Conservation (phyloP, 2,329 filamentous ascomycete genomes). For the Claviceps sp. region DNA sequence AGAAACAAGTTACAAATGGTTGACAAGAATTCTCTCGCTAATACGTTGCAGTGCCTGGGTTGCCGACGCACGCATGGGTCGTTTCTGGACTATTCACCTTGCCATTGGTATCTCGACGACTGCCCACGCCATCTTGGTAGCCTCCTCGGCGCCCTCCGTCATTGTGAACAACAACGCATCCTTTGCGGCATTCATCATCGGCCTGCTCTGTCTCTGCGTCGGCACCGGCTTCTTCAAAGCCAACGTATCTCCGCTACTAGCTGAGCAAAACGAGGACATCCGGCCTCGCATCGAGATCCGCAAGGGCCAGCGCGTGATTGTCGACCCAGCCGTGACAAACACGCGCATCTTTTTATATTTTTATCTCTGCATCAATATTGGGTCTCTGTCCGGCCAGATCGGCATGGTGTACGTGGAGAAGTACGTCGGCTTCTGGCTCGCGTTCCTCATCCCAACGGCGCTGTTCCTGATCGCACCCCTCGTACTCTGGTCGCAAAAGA, state of each 20-base stretch:
- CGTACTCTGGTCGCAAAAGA: constrained; percentile 47
- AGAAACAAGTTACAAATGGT: neutral
- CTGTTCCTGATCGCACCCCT: constrained; percentile 50
- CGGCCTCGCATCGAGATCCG: constrained; percentile 42
- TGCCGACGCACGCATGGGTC: constrained; percentile 59
- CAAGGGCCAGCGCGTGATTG: constrained; percentile 50
- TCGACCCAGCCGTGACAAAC: constrained; percentile 56
- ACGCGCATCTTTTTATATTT: constrained; percentile 56
- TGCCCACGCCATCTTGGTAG: constrained; percentile 53
- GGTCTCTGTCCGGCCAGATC: constrained; percentile 42
- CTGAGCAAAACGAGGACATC: constrained; percentile 52
- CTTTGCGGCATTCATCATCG: constrained; percentile 56
- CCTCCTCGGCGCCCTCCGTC: constrained; percentile 49
- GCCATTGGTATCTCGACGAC: constrained; percentile 52
- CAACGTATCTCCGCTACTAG: constrained; percentile 60
- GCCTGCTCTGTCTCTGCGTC: constrained; percentile 38
- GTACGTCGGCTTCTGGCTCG: constrained; percentile 63
- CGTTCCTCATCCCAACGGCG: constrained; percentile 53
- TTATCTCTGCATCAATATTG: constrained; percentile 46
- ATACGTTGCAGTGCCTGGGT: constrained; percentile 29
- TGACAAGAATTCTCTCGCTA: neutral
- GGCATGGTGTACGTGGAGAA: constrained; percentile 62
- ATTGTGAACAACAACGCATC: constrained; percentile 44
- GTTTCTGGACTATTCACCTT: constrained; percentile 59
- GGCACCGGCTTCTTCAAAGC: constrained; percentile 74